Evolutionary conservation across 768 basidiomycete genomes (phyloP).

Genomic region (Russula griseocarnosa): DNA sequence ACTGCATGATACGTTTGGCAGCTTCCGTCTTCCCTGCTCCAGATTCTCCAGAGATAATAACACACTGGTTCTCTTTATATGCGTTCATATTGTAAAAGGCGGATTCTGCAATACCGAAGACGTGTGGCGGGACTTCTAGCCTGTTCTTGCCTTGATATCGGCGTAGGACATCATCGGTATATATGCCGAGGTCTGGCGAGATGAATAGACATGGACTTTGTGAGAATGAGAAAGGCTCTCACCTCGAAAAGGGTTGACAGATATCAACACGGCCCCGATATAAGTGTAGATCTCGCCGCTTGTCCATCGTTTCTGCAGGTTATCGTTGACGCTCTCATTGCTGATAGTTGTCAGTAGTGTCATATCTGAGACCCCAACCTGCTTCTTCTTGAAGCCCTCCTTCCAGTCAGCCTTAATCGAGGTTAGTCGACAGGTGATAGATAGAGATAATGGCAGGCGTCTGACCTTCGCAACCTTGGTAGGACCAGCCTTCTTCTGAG

Average conservation of each 20-base stretch:
- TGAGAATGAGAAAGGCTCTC: constrained; percentile 9
- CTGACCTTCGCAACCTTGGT: constrained; percentile 74
- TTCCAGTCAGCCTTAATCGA: constrained; percentile 90
- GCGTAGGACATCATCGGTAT: constrained; percentile 82
- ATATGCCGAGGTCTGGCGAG: constrained; percentile 86
- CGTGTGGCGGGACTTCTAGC: constrained; percentile 96
- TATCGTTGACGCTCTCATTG: constrained; percentile 97
- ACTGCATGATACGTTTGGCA: constrained; percentile 99
- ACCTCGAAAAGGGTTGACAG: constrained; percentile 99
- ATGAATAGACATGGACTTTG: not conserved
- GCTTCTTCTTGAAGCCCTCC: constrained; percentile 99
- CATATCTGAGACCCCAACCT: constrained; percentile 98
- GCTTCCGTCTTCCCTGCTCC: constrained; percentile 99
- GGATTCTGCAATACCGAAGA: constrained; percentile 94
- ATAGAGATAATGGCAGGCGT: constrained; percentile 6
- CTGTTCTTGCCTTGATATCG: constrained; percentile 95
- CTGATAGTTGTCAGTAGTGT: constrained; percentile 94
- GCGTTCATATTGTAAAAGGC: constrained; percentile 99
- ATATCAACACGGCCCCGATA: constrained; percentile 96
- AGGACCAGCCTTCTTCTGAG: constrained; percentile 56
- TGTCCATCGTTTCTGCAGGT: constrained; percentile 93
- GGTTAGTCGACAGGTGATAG: constrained; percentile 2
- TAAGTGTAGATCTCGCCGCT: constrained; percentile 98
- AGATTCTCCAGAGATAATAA: constrained; percentile 98
- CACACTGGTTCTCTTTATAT: constrained; percentile 98